Percentiles rank a stretch among this genome's conserved stretches.
Evolutionary conservation across 768 basidiomycete species (phyloP).

Genomic region (Cyclocybe cylindracea): DNA sequence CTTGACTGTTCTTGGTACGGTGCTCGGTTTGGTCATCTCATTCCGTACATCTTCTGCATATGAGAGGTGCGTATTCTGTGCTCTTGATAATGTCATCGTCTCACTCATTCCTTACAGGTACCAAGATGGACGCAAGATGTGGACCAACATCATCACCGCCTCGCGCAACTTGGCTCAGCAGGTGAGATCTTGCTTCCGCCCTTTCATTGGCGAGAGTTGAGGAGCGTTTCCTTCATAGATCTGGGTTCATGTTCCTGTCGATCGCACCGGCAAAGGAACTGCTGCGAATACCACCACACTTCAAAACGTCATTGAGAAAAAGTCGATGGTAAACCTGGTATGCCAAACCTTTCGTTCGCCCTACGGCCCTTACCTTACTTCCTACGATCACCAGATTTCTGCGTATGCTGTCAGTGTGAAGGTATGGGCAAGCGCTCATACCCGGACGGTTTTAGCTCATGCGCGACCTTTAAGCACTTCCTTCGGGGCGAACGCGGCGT

Average conservation of each 20-base stretch:
- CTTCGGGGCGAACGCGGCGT: constrained; percentile 70
- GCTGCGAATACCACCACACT: constrained; percentile 28
- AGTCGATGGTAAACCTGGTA: constrained; percentile 72
- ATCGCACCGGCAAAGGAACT: constrained; percentile 36
- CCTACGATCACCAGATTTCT: constrained; percentile 45
- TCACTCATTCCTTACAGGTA: constrained; percentile 37
- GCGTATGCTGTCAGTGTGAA: constrained; percentile 71
- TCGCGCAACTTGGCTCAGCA: constrained; percentile 62
- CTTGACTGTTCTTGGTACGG: constrained; percentile 75
- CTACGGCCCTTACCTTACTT: background rate
- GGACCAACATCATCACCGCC: constrained; percentile 60
- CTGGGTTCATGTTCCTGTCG: constrained; percentile 58
- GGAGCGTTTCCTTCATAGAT: constrained; percentile 32
- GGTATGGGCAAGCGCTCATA: constrained; percentile 30
- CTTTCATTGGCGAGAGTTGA: background rate
- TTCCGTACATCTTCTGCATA: constrained; percentile 76
- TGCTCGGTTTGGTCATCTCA: constrained; percentile 71
- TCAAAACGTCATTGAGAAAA: constrained; percentile 69
- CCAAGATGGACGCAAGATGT: constrained; percentile 71
- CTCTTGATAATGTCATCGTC: background rate
- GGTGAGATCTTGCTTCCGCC: constrained; percentile 35
- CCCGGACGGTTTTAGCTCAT: background rate
- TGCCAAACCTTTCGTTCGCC: constrained; percentile 10
- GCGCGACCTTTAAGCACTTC: constrained; percentile 42
- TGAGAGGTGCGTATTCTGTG: constrained; percentile 42